Evolutionary conservation across 495 filamentous ascomycete species (phyloP).

Genomic region (Schizothecium vesticola): DNA sequence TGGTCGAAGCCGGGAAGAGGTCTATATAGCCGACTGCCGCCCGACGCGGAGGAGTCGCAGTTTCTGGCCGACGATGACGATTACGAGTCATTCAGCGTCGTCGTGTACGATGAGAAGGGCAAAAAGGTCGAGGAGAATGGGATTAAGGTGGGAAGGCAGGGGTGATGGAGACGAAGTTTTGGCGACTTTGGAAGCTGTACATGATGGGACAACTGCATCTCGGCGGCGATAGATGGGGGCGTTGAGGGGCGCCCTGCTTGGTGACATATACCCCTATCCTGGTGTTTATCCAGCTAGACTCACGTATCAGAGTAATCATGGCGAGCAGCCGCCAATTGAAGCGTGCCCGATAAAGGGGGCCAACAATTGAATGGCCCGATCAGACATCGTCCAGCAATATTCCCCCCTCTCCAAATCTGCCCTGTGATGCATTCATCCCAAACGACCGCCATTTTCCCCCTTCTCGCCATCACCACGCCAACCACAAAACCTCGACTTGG

Average conservation of each 20-base stretch:
- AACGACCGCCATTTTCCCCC: neutral
- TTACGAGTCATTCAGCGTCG: slow-evolving; percentile 49
- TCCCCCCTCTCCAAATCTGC: neutral
- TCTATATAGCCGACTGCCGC: slow-evolving; percentile 39
- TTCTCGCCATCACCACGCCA: neutral
- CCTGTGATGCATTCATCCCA: neutral
- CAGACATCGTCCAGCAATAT: neutral
- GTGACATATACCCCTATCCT: neutral
- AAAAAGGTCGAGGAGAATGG: slow-evolving; percentile 33
- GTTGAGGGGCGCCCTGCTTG: neutral
- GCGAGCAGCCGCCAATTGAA: neutral
- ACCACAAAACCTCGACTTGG: neutral
- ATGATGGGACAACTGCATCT: neutral
- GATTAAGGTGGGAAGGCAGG: slow-evolving; percentile 20
- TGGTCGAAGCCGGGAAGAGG: slow-evolving; percentile 64
- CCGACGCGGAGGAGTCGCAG: slow-evolving; percentile 43
- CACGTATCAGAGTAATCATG: neutral
- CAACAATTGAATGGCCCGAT: neutral
- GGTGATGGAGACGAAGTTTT: neutral
- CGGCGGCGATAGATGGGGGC: neutral
- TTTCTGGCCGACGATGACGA: slow-evolving; percentile 42
- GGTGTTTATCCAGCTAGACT: neutral
- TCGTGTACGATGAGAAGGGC: slow-evolving; percentile 41
- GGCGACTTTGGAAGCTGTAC: neutral
- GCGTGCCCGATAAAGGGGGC: neutral